phyloP scores from a whole-genome alignment of 1,139 yeast genomes.

The Meyerozyma smithsonii region DNA sequence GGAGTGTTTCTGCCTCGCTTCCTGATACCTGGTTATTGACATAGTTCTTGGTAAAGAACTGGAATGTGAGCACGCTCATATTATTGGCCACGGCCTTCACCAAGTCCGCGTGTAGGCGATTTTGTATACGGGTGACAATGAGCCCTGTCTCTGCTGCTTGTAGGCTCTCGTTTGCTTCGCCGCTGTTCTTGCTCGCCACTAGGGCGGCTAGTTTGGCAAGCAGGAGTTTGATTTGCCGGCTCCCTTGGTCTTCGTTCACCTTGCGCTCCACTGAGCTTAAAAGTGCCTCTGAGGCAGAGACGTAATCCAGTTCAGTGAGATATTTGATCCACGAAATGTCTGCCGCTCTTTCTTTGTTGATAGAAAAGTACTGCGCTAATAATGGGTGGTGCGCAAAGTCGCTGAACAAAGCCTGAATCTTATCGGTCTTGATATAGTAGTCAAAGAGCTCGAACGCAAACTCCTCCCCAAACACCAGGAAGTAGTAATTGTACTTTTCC shows the following conservation, averaged over 20 bases:
- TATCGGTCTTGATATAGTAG: slow-evolving; percentile 51
- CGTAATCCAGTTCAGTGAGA: slow-evolving; percentile 47
- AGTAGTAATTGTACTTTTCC: slow-evolving; percentile 46
- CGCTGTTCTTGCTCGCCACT: slow-evolving; percentile 19
- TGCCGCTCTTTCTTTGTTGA: slow-evolving; percentile 44
- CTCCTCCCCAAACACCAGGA: slow-evolving; percentile 58
- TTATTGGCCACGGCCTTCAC: slow-evolving; percentile 20
- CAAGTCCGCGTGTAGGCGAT: slow-evolving; percentile 31
- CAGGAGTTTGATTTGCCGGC: slow-evolving; percentile 57
- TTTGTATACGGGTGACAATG: slow-evolving; percentile 45
- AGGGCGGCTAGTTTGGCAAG: slow-evolving; percentile 59
- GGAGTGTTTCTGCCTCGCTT: slow-evolving; percentile 13
- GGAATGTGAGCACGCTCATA: slow-evolving; percentile 16
- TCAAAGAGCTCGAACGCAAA: slow-evolving; percentile 68
- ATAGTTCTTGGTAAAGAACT: slow-evolving; percentile 18
- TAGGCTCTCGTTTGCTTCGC: slow-evolving; percentile 21
- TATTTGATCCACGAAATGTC: slow-evolving; percentile 73
- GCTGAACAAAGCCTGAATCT: slow-evolving; percentile 54
- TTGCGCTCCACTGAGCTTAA: slow-evolving; percentile 30
- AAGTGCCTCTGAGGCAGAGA: slow-evolving; percentile 47
- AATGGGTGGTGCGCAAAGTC: slow-evolving; percentile 37
- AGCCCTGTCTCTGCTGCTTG: slow-evolving; percentile 46
- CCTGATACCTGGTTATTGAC: slow-evolving; percentile 16
- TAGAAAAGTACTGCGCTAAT: slow-evolving; percentile 49
- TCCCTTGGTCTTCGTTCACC: slow-evolving; percentile 39